Conservation (phyloP, 306 rosid species). For the Sechiopsis laciniata region DNA sequence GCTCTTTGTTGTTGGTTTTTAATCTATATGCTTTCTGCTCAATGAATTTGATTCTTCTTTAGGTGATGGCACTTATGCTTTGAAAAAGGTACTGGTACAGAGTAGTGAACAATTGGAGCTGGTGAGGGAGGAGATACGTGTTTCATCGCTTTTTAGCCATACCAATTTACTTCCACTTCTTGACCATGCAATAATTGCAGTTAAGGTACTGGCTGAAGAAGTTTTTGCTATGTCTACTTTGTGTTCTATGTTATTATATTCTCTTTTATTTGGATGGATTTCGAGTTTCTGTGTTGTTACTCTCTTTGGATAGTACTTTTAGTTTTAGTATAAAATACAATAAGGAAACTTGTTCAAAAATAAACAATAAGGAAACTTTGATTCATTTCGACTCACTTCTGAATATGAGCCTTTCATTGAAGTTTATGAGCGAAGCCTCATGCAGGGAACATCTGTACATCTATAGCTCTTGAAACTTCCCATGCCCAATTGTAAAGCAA, state of each 20-base stretch:
- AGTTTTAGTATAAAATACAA: not conserved
- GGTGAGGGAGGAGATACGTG: conserved; percentile 96
- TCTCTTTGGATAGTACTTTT: not conserved
- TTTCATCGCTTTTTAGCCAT: conserved; percentile 83
- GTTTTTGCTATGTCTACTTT: not conserved
- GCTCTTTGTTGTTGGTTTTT: not conserved
- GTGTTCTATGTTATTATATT: not conserved
- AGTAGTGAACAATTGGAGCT: conserved; percentile 82
- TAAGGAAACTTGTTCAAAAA: not conserved
- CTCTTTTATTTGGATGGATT: not conserved
- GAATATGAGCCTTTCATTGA: not conserved
- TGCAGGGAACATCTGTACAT: not conserved
- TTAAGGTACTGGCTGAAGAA: conserved; percentile 45
- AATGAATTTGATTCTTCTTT: not conserved
- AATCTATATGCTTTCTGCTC: not conserved
- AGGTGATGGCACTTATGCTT: conserved; percentile 93
- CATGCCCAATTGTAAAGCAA: conserved; percentile 6
- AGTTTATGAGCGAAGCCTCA: not conserved
- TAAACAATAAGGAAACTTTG: not conserved
- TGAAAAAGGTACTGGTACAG: conserved; percentile 93
- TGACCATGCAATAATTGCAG: conserved; percentile 92
- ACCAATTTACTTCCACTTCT: conserved; percentile 95
- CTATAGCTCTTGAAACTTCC: conserved; percentile 8
- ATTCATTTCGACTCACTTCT: not conserved
- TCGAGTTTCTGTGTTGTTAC: not conserved